phyloP scores from a whole-genome alignment of 2,329 filamentous ascomycete genomes.

The Fusarium longipes region DNA sequence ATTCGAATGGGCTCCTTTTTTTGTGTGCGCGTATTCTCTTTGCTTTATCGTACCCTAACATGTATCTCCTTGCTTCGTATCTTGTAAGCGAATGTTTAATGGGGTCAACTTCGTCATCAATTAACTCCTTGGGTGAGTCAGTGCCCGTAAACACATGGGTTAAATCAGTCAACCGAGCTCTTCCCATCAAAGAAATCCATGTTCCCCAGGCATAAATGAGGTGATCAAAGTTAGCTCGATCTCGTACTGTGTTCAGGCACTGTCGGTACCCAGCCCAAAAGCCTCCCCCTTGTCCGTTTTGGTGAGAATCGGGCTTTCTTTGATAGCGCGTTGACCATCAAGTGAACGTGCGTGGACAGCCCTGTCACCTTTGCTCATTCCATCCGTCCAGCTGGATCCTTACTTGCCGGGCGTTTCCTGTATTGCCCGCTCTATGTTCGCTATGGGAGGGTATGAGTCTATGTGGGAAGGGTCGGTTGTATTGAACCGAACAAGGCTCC shows the following conservation, averaged over 20 bases:
- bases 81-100: conserved; percentile 22
- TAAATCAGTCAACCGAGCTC: conserved; percentile 28
- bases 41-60: conserved; percentile 14
- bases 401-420: conserved; percentile 14
- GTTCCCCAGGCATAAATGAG: conserved; percentile 32
- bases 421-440: background rate
- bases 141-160: conserved; percentile 32
- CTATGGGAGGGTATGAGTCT: conserved; percentile 5
- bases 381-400: conserved; percentile 29
- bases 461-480: conserved; percentile 5
- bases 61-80: conserved; percentile 16
- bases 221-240: conserved; percentile 32
- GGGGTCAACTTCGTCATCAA: conserved; percentile 36
- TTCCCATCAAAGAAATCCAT: conserved; percentile 33
- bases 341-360: conserved; percentile 28
- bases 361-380: conserved; percentile 28
- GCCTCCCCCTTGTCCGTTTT: conserved; percentile 28
- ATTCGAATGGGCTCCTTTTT: conserved; percentile 15
- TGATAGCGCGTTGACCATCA: conserved; percentile 34
- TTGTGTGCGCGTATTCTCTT: background rate
- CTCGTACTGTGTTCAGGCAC: conserved; percentile 41
- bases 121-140: conserved; percentile 31
- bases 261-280: conserved; percentile 20
- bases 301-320: conserved; percentile 20
- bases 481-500: conserved; percentile 21